These are phyloP conservation scores for Phycomyces nitens DNA, from an alignment of 192 early-diverging fungal genomes.

Conservation along the genomic window DNA sequence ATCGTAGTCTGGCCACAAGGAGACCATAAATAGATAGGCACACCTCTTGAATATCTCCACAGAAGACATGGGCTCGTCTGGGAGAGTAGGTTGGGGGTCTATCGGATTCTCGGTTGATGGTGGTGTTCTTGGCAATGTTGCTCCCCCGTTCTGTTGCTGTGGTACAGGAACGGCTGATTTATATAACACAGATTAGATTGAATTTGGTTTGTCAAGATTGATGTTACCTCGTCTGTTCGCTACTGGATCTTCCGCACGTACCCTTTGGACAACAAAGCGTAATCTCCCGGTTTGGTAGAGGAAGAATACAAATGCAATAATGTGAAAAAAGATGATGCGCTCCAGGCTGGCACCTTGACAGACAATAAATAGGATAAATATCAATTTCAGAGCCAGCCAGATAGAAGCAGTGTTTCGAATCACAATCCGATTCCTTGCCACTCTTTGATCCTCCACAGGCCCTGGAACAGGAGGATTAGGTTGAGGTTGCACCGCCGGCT, in stretches of 20 bases:
- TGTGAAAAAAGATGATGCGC: slow-evolving; percentile 52
- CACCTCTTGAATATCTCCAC: slow-evolving; percentile 17
- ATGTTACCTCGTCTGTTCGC: neutral
- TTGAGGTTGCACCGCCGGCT: no score
- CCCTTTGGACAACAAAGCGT: slow-evolving; percentile 37
- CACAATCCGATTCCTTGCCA: neutral
- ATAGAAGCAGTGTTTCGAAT: slow-evolving; percentile 30
- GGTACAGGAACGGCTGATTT: neutral
- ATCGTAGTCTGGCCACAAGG: slow-evolving; percentile 24
- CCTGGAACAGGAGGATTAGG: neutral
- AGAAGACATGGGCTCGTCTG: slow-evolving; percentile 6
- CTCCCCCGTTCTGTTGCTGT: neutral
- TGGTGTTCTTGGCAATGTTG: neutral
- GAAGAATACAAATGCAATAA: slow-evolving; percentile 55
- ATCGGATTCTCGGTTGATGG: neutral
- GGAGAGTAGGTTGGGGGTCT: neutral
- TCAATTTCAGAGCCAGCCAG: slow-evolving; percentile 60
- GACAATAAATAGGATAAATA: slow-evolving; percentile 57
- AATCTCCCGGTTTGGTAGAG: slow-evolving; percentile 57
- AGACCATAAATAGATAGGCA: slow-evolving; percentile 22
- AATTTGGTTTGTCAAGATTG: neutral
- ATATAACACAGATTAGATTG: neutral
- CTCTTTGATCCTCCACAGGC: neutral
- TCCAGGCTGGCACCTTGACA: slow-evolving; percentile 58
- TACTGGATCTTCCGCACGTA: slow-evolving; percentile 4